phyloP scores from a whole-genome alignment of 192 early-diverging fungal species.

The Coemansia sp. region DNA sequence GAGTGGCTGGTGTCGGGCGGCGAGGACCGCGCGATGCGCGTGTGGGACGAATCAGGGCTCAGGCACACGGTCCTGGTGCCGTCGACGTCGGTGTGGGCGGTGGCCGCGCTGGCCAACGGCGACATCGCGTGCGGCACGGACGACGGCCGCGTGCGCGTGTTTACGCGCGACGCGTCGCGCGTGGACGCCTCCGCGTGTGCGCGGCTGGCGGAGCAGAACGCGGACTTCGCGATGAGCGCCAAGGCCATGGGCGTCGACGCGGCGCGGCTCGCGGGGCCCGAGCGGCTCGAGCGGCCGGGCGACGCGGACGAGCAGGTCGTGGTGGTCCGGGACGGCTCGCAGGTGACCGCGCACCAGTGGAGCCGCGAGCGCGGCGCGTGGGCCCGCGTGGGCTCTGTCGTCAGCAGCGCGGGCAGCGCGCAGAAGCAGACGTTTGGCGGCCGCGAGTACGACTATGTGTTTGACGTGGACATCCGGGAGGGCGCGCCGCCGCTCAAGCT shows the following conservation, averaged over 20 bases:
- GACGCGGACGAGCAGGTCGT: slow-evolving; percentile 79
- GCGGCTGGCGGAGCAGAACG: slow-evolving; percentile 47
- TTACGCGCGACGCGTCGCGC: slow-evolving; percentile 65
- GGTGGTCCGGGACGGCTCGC: slow-evolving; percentile 77
- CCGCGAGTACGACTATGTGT: slow-evolving; percentile 95
- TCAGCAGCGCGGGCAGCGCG: slow-evolving; percentile 76
- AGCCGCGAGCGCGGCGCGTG: slow-evolving; percentile 58
- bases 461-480: slow-evolving; percentile 92
- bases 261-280: slow-evolving; percentile 72
- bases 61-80: slow-evolving; percentile 83
- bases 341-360: slow-evolving; percentile 92
- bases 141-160: slow-evolving; percentile 80
- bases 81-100: slow-evolving; percentile 90
- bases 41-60: slow-evolving; percentile 77
- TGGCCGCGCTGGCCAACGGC: slow-evolving; percentile 72
- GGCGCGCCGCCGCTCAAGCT: slow-evolving; percentile 82
- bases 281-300: slow-evolving; percentile 67
- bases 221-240: slow-evolving; percentile 46
- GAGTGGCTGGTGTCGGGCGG: slow-evolving; percentile 81
- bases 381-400: slow-evolving; percentile 91
- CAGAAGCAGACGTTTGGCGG: slow-evolving; percentile 82
- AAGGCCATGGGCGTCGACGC: slow-evolving; percentile 73
- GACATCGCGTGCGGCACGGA: slow-evolving; percentile 82
- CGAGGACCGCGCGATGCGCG: slow-evolving; percentile 86
- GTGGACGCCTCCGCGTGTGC: slow-evolving; percentile 30